Percentiles rank a stretch among this genome's conserved stretches.
phyloP scores from a whole-genome alignment of 176 grass and related monocot genomes.

The Aegilops tauschii region DNA sequence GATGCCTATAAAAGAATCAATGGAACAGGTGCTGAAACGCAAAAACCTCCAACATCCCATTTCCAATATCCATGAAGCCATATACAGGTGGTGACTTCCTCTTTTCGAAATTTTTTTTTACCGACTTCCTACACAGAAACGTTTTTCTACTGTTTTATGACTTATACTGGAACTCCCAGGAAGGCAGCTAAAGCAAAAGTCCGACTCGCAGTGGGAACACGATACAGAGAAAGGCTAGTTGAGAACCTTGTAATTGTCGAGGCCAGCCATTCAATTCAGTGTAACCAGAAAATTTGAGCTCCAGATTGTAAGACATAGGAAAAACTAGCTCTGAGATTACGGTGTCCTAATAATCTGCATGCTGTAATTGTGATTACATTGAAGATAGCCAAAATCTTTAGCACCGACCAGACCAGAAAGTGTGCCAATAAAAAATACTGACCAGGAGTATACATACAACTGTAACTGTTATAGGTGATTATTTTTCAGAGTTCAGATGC shows the following conservation, averaged over 20 bases:
- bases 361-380: not conserved
- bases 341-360: not conserved
- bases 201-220: not conserved
- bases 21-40: not conserved
- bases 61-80: not conserved
- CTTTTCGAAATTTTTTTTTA: too few species aligned
- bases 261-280: too few species aligned
- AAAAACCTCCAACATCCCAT: not conserved
- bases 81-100: not conserved
- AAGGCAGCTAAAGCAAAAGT: not conserved
- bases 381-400: not conserved
- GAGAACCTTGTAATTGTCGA: too few species aligned
- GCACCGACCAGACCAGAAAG: not conserved
- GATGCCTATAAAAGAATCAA: not conserved
- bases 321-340: slow-evolving; percentile 28
- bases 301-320: too few species aligned
- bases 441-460: not conserved
- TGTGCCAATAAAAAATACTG: not conserved
- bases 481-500: not conserved
- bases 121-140: not conserved
- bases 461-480: not conserved
- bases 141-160: not conserved
- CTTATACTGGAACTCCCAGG: not conserved
- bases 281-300: too few species aligned
- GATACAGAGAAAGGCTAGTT: not conserved